Base-by-base conservation (phyloP, 1,284 basidiomycete species). In the Trichosporon inkin region DNA sequence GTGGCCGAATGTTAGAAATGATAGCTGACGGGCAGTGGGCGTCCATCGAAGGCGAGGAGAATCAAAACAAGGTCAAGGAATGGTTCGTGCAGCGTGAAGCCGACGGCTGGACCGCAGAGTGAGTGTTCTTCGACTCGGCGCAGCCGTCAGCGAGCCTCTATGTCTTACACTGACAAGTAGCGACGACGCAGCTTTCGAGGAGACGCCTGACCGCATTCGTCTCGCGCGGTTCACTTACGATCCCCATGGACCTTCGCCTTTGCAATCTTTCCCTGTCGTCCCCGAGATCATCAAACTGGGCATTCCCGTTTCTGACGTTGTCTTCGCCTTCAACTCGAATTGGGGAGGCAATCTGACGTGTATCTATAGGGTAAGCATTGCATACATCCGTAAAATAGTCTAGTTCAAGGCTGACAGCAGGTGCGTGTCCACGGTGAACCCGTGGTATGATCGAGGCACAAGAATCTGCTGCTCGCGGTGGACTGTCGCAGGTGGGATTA, bases 271-370 rank as follows among this genome's bases (percentile, higher is more conserved):
- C 82, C 81, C 87, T 7, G 85, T 92, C 3, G 80, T 83, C 0
- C 78, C 84, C 54, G 86, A 87, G 53, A 82, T 92, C 22, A 80
- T 79, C 55, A 83, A 84, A 13, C 80, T 92, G 16, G 85, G 83
- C 6, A 81, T 95, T 57, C 88, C 90, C 71, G 87, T 92, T 68
- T 87, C 88, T 0, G 80, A 92, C 51, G 88, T 97, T 16, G 84
- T 89, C 58, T 81, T 96, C 69, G 79, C 84, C 65, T 80, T 98
- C 66, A 82, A 85, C 73, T 88, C 82, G 71, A 98, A 98, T 73
- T 95, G 92, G 86, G 95, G 94, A 28, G 83, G 83, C 71, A 85
- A 87, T 63, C 89, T 84, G 71, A 97, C 94, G 0, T 98, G 94
- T 77, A 73, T 98, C 36, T 98, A 98, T 77, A 85, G 94, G 55